These are phyloP conservation scores for Hygrocybe coccinea DNA, from an alignment of 768 basidiomycete genomes.

Conservation along the genomic window DNA sequence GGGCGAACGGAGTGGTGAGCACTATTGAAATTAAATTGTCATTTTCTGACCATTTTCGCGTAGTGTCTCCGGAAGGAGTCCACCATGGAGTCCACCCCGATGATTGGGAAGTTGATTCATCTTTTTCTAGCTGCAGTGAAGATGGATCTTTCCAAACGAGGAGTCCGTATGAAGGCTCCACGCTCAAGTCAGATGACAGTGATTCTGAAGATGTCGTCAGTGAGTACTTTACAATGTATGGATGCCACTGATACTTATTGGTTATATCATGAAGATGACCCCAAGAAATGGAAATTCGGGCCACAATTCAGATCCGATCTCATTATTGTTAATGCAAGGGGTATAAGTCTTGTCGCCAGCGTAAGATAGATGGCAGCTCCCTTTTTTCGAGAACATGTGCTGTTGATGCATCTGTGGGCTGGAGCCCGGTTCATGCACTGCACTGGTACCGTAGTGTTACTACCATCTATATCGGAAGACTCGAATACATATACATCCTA, in stretches of 20 bases:
- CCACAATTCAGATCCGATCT: constrained; percentile 3
- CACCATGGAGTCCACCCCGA: constrained; percentile 1
- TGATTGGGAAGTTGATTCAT: constrained; percentile 2
- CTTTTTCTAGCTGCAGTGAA: not conserved
- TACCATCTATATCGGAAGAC: no score
- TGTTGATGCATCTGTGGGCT: no score
- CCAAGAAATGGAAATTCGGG: constrained; percentile 4
- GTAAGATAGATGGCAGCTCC: no score
- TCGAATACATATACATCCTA: no score
- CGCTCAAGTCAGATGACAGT: not conserved
- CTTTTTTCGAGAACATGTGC: no score
- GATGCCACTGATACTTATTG: not conserved
- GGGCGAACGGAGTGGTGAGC: constrained; percentile 2
- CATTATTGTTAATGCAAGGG: constrained; percentile 4
- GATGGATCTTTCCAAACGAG: constrained; percentile 2
- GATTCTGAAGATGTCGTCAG: constrained; percentile 3
- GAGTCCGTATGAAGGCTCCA: not conserved
- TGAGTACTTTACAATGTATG: not conserved
- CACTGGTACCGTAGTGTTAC: no score
- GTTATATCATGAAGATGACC: not conserved
- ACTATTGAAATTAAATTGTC: not conserved
- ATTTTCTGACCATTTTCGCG: not conserved
- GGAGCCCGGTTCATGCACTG: no score
- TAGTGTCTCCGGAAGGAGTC: not conserved
- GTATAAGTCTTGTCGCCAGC: constrained; percentile 1